Conservation (phyloP, 805 yeast species). For the Millerozyma acaciae region DNA sequence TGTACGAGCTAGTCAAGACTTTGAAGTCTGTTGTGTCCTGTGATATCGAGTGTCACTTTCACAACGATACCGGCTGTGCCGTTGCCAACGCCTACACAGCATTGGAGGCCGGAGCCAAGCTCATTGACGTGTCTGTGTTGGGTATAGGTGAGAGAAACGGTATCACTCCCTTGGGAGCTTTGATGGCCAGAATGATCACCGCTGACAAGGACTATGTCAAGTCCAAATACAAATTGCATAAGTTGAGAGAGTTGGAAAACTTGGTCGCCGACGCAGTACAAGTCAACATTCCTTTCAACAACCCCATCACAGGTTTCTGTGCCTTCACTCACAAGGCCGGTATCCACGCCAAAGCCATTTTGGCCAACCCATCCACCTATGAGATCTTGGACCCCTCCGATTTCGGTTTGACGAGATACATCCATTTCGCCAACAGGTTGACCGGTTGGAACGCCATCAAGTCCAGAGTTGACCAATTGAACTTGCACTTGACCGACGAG, state of each 20-base stretch:
- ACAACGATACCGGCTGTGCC: conserved; percentile 62
- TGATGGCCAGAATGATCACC: conserved; percentile 62
- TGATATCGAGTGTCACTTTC: conserved; percentile 61
- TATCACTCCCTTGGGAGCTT: conserved; percentile 58
- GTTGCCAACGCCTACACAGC: conserved; percentile 63
- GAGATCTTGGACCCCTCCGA: conserved; percentile 57
- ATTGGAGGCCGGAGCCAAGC: conserved; percentile 59
- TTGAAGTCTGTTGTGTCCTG: conserved; percentile 54
- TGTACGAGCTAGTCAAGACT: conserved; percentile 55
- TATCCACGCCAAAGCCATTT: conserved; percentile 58
- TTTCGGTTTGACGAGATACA: conserved; percentile 58
- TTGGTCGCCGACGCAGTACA: conserved; percentile 57
- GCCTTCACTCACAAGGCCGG: conserved; percentile 65
- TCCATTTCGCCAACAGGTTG: conserved; percentile 57
- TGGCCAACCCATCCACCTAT: conserved; percentile 61
- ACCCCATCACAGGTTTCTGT: conserved; percentile 62
- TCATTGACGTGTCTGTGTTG: conserved; percentile 54
- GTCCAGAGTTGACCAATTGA: conserved; percentile 57
- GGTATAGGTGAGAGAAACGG: conserved; percentile 66
- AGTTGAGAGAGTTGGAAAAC: conserved; percentile 55
- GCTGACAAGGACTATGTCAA: conserved; percentile 57
- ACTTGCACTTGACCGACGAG: conserved; percentile 51
- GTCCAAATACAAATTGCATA: conserved; percentile 53
- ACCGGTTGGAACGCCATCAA: conserved; percentile 65
- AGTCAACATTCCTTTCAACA: conserved; percentile 58